Percentiles rank a stretch among this genome's conserved stretches.
Conservation (phyloP, 352 stramenopile species). For the Phytopythium kandeliae region DNA sequence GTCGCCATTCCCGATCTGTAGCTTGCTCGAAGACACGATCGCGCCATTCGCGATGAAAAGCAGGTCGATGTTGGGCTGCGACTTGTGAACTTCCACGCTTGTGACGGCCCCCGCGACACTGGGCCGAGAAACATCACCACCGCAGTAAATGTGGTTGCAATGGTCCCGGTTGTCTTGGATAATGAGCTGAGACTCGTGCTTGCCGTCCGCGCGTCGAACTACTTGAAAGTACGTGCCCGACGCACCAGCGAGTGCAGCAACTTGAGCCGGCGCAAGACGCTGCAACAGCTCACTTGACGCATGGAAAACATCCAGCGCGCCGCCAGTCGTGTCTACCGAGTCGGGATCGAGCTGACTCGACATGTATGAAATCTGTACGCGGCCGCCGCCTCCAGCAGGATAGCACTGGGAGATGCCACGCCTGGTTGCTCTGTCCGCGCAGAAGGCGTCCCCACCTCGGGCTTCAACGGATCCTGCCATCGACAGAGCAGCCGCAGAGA, state of each 20-base stretch:
- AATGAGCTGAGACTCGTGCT: conserved; percentile 36
- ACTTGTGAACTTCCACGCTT: conserved; percentile 26
- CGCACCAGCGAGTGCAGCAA: conserved; percentile 40
- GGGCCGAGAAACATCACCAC: neutral
- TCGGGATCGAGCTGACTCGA: conserved; percentile 57
- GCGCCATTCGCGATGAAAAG: conserved; percentile 44
- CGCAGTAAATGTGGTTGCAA: conserved; percentile 6
- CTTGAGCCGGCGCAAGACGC: conserved; percentile 28
- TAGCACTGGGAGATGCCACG: conserved; percentile 34
- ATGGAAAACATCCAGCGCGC: conserved; percentile 16
- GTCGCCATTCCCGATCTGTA: conserved; percentile 30
- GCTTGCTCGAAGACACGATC: conserved; percentile 28
- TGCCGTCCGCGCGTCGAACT: conserved; percentile 38
- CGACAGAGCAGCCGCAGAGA: conserved; percentile 42
- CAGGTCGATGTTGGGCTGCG: conserved; percentile 19
- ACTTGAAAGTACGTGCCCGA: conserved; percentile 63
- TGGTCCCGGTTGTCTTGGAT: conserved; percentile 14
- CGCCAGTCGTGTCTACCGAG: conserved; percentile 51
- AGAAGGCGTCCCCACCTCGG: conserved; percentile 47
- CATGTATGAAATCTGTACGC: conserved; percentile 61
- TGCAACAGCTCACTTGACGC: conserved; percentile 20
- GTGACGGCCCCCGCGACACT: conserved; percentile 40
- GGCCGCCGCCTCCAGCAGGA: conserved; percentile 53
- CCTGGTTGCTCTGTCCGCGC: conserved; percentile 17
- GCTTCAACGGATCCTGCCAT: conserved; percentile 37